Percentiles rank a stretch among this genome's conserved stretches.
Conservation (phyloP, 805 yeast genomes). For the Metschnikowia anglica region DNA sequence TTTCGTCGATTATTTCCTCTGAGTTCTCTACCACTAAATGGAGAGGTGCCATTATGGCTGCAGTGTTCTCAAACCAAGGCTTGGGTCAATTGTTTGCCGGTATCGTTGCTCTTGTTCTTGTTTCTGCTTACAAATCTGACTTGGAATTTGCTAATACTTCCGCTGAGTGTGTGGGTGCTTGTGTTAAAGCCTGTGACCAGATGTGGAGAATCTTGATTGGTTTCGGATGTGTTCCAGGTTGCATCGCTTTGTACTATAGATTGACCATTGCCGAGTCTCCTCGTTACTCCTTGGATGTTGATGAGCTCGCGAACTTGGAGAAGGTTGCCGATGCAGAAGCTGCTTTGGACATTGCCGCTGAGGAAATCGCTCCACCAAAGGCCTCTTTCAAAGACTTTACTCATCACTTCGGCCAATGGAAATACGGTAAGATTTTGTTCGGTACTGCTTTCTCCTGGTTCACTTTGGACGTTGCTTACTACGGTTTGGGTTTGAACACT, state of each 20-base stretch:
- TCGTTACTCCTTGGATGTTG: conserved; percentile 80
- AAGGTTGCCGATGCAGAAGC: conserved; percentile 54
- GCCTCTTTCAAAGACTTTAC: conserved; percentile 77
- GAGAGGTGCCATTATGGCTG: conserved; percentile 98
- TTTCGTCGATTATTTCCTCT: conserved; percentile 88
- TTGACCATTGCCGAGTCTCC: conserved; percentile 94
- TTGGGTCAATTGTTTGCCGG: conserved; percentile 92
- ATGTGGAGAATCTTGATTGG: conserved; percentile 94
- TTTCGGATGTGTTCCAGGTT: conserved; percentile 87
- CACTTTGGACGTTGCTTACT: conserved; percentile 84
- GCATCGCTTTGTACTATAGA: conserved; percentile 82
- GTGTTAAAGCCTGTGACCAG: conserved; percentile 81
- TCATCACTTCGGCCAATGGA: conserved; percentile 80
- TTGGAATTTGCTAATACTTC: conserved; percentile 53
- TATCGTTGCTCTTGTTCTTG: conserved; percentile 73
- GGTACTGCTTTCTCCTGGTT: conserved; percentile 96
- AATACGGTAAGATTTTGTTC: conserved; percentile 72
- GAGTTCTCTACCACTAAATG: conserved; percentile 92
- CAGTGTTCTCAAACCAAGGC: conserved; percentile 96
- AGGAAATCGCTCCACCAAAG: conserved; percentile 61
- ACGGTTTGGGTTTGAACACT: conserved; percentile 84
- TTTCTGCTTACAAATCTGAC: conserved; percentile 71
- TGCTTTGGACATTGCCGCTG: conserved; percentile 37
- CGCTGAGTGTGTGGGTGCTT: conserved; percentile 60
- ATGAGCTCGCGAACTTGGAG: conserved; percentile 54